phyloP scores from a whole-genome alignment of 1,139 yeast species.

The Yarrowia galli region DNA sequence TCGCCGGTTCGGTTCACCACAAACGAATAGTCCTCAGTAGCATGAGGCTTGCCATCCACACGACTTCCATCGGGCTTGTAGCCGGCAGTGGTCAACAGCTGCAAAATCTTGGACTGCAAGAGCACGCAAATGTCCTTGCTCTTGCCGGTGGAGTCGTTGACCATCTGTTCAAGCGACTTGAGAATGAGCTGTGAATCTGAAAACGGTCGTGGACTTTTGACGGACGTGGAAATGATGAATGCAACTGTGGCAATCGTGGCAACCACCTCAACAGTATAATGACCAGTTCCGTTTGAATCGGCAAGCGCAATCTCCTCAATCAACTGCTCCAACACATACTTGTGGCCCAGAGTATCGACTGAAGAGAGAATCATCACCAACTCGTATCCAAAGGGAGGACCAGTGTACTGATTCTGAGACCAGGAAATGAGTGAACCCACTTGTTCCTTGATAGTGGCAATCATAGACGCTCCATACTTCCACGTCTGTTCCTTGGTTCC shows the following conservation, averaged over 20 bases:
- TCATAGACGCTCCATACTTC: slow-evolving; percentile 33
- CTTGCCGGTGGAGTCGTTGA: slow-evolving; percentile 5
- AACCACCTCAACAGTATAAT: slow-evolving; percentile 44
- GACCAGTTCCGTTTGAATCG: slow-evolving; percentile 45
- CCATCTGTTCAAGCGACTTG: slow-evolving; percentile 19
- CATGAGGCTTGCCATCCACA: slow-evolving; percentile 12
- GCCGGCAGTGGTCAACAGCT: slow-evolving; percentile 24
- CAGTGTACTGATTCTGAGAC: slow-evolving; percentile 45
- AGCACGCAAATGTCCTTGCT: slow-evolving; percentile 10
- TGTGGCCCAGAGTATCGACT: slow-evolving; percentile 62
- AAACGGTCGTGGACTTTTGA: slow-evolving; percentile 19
- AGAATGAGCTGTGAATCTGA: slow-evolving; percentile 25
- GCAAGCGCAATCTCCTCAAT: slow-evolving; percentile 47
- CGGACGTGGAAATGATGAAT: slow-evolving; percentile 30
- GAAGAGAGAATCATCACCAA: slow-evolving; percentile 65
- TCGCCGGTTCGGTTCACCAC: slow-evolving; percentile 25
- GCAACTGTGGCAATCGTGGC: slow-evolving; percentile 28
- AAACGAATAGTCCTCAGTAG: slow-evolving; percentile 22
- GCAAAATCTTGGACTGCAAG: slow-evolving; percentile 17
- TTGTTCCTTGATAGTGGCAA: slow-evolving; percentile 44
- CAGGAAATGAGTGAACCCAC: slow-evolving; percentile 45
- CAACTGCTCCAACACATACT: slow-evolving; percentile 49
- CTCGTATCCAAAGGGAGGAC: slow-evolving; percentile 46
- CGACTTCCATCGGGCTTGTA: slow-evolving; percentile 26
- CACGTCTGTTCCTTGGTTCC: slow-evolving; percentile 21